Percentiles rank a stretch among this genome's conserved stretches.
These are phyloP conservation scores for Phlegmacium glaucopus DNA, from an alignment of 768 basidiomycete genomes.

Conservation along the genomic window DNA sequence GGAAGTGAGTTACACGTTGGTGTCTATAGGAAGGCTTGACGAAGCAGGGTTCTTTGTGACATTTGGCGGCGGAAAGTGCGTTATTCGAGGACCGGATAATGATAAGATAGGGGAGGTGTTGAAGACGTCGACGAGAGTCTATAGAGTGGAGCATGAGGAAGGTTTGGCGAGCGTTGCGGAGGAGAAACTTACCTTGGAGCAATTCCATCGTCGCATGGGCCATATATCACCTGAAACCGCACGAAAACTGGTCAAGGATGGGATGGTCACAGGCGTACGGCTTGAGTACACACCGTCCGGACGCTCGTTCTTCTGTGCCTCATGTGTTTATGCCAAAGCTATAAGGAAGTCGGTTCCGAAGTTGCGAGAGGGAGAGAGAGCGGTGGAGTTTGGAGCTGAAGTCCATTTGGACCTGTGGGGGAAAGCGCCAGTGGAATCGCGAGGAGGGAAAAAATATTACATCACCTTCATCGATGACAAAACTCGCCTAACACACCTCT, in stretches of 20 bases:
- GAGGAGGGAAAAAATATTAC: conserved; percentile 28
- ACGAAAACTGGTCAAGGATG: conserved; percentile 19
- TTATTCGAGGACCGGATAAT: conserved; percentile 15
- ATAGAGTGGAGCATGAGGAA: conserved; percentile 23
- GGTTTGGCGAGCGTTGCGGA: conserved; percentile 15
- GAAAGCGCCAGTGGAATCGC: conserved; percentile 27
- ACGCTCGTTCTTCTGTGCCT: conserved; percentile 32
- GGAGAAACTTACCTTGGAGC: conserved; percentile 21
- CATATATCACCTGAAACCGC: conserved; percentile 24
- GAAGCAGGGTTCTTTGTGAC: conserved; percentile 23
- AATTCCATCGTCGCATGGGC: conserved; percentile 28
- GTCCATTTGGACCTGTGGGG: conserved; percentile 45
- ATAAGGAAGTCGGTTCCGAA: conserved; percentile 29
- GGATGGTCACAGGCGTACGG: conserved; percentile 19
- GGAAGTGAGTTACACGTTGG: conserved; percentile 32
- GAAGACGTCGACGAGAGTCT: conserved; percentile 21
- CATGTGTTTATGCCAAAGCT: conserved; percentile 42
- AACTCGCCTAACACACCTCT: conserved; percentile 21
- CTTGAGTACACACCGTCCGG: conserved; percentile 5
- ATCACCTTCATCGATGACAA: conserved; percentile 35
- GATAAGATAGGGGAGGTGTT: conserved; percentile 17
- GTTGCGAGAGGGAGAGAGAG: conserved; percentile 22
- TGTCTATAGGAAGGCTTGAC: conserved; percentile 35
- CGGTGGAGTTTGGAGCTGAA: conserved; percentile 28
- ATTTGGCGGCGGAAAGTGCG: conserved; percentile 28